Evolutionary conservation across 108 stramenopile species (phyloP).

Genomic region (Skeletonema grethae): DNA sequence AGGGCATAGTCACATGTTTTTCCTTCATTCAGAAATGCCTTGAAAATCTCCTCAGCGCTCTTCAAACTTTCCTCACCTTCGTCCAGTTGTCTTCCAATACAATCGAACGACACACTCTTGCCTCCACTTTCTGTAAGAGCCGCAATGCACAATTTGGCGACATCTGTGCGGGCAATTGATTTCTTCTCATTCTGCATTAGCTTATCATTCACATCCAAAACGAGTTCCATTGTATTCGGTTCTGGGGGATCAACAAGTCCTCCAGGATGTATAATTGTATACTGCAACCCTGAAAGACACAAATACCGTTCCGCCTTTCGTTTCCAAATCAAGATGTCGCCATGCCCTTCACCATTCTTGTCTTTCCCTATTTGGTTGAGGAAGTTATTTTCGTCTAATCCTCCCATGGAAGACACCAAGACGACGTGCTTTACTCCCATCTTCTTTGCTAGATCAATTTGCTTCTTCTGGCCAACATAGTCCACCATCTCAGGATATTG

Average conservation of each 20-base stretch:
- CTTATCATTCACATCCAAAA: slow-evolving; percentile 83
- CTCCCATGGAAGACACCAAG: slow-evolving; percentile 81
- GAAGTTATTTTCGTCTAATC: slow-evolving; percentile 88
- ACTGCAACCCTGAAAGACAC: slow-evolving; percentile 69
- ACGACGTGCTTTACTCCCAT: slow-evolving; percentile 70
- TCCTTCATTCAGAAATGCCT: slow-evolving; percentile 48
- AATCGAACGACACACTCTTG: slow-evolving; percentile 63
- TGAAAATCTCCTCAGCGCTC: slow-evolving; percentile 53
- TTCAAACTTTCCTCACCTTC: slow-evolving; percentile 1
- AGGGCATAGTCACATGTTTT: slow-evolving; percentile 59
- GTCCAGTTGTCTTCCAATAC: slow-evolving; percentile 42
- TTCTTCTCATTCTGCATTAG: slow-evolving; percentile 54
- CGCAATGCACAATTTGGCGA: slow-evolving; percentile 83
- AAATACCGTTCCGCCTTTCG: slow-evolving; percentile 84
- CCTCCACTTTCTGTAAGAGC: slow-evolving; percentile 52
- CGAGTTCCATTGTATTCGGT: slow-evolving; percentile 52
- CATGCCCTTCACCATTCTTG: slow-evolving; percentile 72
- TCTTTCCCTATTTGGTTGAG: slow-evolving; percentile 85
- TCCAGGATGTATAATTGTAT: slow-evolving; percentile 92
- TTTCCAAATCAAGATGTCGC: slow-evolving; percentile 92
- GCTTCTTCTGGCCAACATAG: slow-evolving; percentile 73
- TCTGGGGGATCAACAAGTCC: slow-evolving; percentile 72
- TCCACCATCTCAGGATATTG: slow-evolving; percentile 81
- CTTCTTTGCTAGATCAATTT: slow-evolving; percentile 83
- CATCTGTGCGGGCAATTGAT: slow-evolving; percentile 77